Evolutionary conservation across 2,329 filamentous ascomycete species (phyloP).

Genomic region (Xylogone sp.): DNA sequence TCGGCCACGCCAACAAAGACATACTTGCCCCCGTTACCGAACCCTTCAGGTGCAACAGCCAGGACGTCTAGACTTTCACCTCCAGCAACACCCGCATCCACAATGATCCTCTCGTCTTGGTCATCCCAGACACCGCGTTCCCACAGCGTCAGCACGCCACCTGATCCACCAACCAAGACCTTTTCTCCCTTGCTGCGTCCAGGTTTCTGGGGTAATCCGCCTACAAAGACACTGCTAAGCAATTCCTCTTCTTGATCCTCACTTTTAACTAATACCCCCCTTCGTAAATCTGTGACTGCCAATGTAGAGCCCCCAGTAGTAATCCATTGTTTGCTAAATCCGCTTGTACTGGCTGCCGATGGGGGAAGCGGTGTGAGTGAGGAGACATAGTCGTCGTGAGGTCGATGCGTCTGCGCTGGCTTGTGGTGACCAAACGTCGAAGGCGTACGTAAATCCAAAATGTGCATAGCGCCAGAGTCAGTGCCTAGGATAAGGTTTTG

Average conservation of each 20-base stretch:
- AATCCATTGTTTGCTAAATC: slow-evolving; percentile 91
- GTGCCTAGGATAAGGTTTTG: slow-evolving; percentile 86
- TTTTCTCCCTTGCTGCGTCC: slow-evolving; percentile 68
- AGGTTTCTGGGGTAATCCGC: slow-evolving; percentile 62
- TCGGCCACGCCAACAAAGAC: slow-evolving; percentile 80
- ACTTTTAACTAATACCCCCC: slow-evolving; percentile 81
- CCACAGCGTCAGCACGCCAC: slow-evolving; percentile 86
- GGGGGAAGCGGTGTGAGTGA: slow-evolving; percentile 81
- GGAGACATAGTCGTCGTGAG: slow-evolving; percentile 91
- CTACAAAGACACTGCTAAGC: slow-evolving; percentile 74
- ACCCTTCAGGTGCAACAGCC: slow-evolving; percentile 63
- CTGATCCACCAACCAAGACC: slow-evolving; percentile 70
- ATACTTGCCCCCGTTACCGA: slow-evolving; percentile 66
- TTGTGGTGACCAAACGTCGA: slow-evolving; percentile 51
- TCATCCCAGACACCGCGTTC: slow-evolving; percentile 94
- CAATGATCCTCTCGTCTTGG: slow-evolving; percentile 81
- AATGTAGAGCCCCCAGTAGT: slow-evolving; percentile 90
- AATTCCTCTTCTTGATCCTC: slow-evolving; percentile 96
- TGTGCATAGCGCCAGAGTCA: slow-evolving; percentile 83
- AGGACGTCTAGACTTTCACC: slow-evolving; percentile 82
- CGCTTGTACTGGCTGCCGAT: slow-evolving; percentile 75
- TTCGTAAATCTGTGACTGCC: slow-evolving; percentile 81
- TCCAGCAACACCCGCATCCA: slow-evolving; percentile 55
- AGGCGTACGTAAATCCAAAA: slow-evolving; percentile 73
- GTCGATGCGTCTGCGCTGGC: slow-evolving; percentile 76